Conservation (phyloP, 2,329 filamentous ascomycete genomes). For the Coniochaeta ligniaria region DNA sequence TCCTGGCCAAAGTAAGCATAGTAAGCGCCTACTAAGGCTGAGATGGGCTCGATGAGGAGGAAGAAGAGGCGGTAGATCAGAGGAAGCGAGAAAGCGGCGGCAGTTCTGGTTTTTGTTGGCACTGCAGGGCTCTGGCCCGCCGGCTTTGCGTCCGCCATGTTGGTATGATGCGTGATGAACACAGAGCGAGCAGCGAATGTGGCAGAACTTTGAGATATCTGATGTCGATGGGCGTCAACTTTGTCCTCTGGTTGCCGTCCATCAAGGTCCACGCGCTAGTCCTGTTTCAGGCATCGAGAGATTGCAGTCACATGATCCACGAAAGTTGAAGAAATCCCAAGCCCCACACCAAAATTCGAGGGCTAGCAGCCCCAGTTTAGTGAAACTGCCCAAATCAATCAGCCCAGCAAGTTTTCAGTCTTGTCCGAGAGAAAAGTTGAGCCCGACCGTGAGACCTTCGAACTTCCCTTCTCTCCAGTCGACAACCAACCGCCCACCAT, state of each 20-base stretch:
- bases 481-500: slow-evolving; percentile 43
- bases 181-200: neutral
- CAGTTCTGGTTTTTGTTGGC: neutral
- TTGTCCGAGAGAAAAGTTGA: neutral
- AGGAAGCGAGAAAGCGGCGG: slow-evolving; percentile 42
- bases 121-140: no score
- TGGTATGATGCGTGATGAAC: neutral
- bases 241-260: no score
- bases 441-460: neutral
- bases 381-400: slow-evolving; percentile 14
- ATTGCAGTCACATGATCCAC: neutral
- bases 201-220: neutral
- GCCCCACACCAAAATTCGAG: neutral
- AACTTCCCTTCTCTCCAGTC: slow-evolving; percentile 6
- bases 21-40: slow-evolving; percentile 45
- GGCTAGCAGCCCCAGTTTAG: slow-evolving; percentile 31
- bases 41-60: slow-evolving; percentile 60
- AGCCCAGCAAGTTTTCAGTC: neutral
- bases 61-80: slow-evolving; percentile 65
- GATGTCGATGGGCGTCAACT: no score
- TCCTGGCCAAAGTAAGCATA: slow-evolving; percentile 41
- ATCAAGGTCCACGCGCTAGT: no score
- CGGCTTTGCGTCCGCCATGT: neutral
- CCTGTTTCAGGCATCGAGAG: no score
- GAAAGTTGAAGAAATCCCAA: neutral